Conservation (phyloP, 2,329 filamentous ascomycete species). For the Sarocladium strictum region DNA sequence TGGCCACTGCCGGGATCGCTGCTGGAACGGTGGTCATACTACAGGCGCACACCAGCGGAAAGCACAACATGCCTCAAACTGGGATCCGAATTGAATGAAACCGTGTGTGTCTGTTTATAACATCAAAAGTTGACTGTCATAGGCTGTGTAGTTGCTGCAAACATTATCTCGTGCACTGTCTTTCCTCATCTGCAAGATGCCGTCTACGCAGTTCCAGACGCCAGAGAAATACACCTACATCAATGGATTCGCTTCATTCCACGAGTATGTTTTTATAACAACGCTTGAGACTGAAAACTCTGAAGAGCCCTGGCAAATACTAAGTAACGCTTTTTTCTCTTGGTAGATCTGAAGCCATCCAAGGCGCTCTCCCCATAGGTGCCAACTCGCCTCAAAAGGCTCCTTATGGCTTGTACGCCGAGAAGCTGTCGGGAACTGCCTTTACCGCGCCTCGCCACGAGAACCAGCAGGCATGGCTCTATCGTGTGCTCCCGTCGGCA, state of each 20-base stretch:
- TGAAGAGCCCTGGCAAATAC: not conserved
- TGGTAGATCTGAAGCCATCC: constrained; percentile 65
- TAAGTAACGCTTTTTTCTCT: too few species aligned
- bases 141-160: too few species aligned
- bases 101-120: too few species aligned
- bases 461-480: constrained; percentile 67
- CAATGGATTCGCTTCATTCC: constrained; percentile 70
- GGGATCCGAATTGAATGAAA: too few species aligned
- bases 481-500: constrained; percentile 60
- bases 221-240: constrained; percentile 64
- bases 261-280: constrained; percentile 60
- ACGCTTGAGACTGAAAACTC: too few species aligned
- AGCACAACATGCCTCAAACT: too few species aligned
- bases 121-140: too few species aligned
- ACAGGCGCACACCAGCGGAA: too few species aligned
- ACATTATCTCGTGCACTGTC: not conserved
- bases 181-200: constrained; percentile 40
- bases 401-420: constrained; percentile 71
- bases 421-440: constrained; percentile 67
- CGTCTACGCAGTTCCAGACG: constrained; percentile 40
- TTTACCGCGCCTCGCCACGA: constrained; percentile 64
- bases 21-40: too few species aligned
- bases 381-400: constrained; percentile 79
- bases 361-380: constrained; percentile 67
- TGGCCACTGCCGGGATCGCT: too few species aligned